Percentiles rank a stretch among this genome's conserved stretches.
Conservation (phyloP, 1,139 yeast species). For the Keqinozyma sinolaborantium region DNA sequence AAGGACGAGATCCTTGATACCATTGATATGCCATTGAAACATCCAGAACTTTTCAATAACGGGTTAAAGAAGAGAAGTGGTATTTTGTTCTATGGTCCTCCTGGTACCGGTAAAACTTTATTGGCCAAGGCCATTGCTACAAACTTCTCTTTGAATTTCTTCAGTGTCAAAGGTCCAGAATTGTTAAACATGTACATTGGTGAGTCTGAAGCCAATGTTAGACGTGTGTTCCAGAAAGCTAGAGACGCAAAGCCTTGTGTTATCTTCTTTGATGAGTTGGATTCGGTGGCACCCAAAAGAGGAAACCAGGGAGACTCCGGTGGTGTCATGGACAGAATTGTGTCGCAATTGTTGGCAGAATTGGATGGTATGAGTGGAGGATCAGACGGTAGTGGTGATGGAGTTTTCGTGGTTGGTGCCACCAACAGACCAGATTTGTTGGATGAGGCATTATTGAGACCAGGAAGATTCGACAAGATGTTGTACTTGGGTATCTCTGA, state of each 20-base stretch:
- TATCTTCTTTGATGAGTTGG: slow-evolving; percentile 93
- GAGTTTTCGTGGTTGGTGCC: slow-evolving; percentile 96
- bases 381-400: slow-evolving; percentile 58
- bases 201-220: slow-evolving; percentile 95
- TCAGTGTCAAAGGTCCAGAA: slow-evolving; percentile 96
- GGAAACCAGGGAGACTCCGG: slow-evolving; percentile 99
- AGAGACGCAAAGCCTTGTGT: slow-evolving; percentile 97
- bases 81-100: slow-evolving; percentile 92
- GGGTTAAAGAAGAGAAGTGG: slow-evolving; percentile 95
- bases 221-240: slow-evolving; percentile 89
- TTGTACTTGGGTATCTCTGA: slow-evolving; percentile 90
- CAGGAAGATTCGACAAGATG: slow-evolving; percentile 96
- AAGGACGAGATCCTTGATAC: slow-evolving; percentile 93
- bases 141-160: slow-evolving; percentile 86
- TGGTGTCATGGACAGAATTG: slow-evolving; percentile 98
- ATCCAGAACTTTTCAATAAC: slow-evolving; percentile 81
- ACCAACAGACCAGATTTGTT: slow-evolving; percentile 92
- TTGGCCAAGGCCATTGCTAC: slow-evolving; percentile 97
- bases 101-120: slow-evolving; percentile 95
- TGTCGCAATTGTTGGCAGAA: slow-evolving; percentile 90
- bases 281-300: slow-evolving; percentile 96
- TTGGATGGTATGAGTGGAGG: slow-evolving; percentile 87
- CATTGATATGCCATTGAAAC: slow-evolving; percentile 90
- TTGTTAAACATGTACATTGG: slow-evolving; percentile 96
- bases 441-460: slow-evolving; percentile 90